phyloP scores from a whole-genome alignment of 495 filamentous ascomycete species.

The Saxophila tyrrhenica region DNA sequence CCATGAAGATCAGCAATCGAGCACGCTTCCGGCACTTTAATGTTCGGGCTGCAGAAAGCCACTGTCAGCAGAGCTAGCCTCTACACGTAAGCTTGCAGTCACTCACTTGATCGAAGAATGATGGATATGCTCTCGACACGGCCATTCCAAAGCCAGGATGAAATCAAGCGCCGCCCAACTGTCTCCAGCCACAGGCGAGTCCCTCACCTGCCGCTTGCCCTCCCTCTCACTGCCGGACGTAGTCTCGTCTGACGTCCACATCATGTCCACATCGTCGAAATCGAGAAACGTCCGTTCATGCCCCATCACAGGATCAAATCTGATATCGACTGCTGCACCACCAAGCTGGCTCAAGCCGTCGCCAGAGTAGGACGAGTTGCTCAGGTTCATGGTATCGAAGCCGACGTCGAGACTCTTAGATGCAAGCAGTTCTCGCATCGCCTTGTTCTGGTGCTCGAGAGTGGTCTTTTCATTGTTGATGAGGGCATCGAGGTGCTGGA shows the following conservation, averaged over 20 bases:
- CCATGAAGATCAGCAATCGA: constrained; percentile 3
- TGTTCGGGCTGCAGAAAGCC: neutral
- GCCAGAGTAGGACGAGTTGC: neutral
- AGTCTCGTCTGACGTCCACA: neutral
- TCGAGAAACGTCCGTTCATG: constrained; percentile 10
- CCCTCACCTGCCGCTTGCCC: neutral
- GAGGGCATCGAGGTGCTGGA: constrained; percentile 26
- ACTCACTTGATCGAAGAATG: constrained; percentile 4
- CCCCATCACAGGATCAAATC: constrained; percentile 3
- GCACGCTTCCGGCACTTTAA: neutral
- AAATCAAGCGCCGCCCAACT: constrained; percentile 14
- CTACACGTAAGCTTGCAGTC: neutral
- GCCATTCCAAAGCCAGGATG: constrained; percentile 17
- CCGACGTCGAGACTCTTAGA: neutral
- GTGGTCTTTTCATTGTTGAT: constrained; percentile 13
- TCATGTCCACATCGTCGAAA: constrained; percentile 2
- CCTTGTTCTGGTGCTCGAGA: constrained; percentile 5
- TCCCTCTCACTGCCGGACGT: neutral
- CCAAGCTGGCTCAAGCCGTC: constrained; percentile 4
- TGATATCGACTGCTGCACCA: neutral
- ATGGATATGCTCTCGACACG: constrained; percentile 5
- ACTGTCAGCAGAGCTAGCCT: neutral
- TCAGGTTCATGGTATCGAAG: constrained; percentile 1
- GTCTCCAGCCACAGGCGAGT: constrained; percentile 3
- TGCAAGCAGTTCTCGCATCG: constrained; percentile 11